These are phyloP conservation scores for Hyaloscypha bicolor DNA, from an alignment of 495 filamentous ascomycete species.

Conservation along the genomic window DNA sequence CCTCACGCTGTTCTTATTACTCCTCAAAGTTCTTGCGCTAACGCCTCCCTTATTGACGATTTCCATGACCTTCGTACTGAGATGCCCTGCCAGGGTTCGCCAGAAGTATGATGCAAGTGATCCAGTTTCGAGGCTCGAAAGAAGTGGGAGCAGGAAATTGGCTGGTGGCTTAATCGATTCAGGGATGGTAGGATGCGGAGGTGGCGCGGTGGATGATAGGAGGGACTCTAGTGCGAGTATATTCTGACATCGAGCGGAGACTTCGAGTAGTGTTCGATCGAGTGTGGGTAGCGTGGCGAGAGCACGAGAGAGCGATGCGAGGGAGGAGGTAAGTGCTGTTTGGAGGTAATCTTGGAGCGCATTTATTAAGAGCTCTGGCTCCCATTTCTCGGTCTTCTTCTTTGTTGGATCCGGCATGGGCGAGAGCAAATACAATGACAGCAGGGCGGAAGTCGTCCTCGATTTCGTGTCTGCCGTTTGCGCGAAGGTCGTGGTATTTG, in stretches of 20 bases:
- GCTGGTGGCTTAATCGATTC: constrained; percentile 31
- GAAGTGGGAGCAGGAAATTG: constrained; percentile 73
- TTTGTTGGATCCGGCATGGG: constrained; percentile 46
- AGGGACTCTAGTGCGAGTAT: constrained; percentile 84
- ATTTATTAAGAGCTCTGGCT: constrained; percentile 71
- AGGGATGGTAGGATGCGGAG: constrained; percentile 63
- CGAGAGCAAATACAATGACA: constrained; percentile 82
- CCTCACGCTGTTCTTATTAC: constrained; percentile 72
- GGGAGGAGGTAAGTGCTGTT: constrained; percentile 69
- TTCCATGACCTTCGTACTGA: constrained; percentile 79
- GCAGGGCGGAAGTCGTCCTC: constrained; percentile 70
- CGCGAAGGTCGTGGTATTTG: constrained; percentile 62
- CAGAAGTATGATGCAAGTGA: constrained; percentile 91
- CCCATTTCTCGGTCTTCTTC: constrained; percentile 52
- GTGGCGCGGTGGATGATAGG: constrained; percentile 66
- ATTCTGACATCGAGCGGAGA: constrained; percentile 85
- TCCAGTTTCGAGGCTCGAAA: constrained; percentile 80
- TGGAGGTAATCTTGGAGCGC: constrained; percentile 82
- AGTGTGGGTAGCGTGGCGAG: constrained; percentile 81
- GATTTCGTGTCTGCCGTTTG: constrained; percentile 79
- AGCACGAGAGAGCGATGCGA: constrained; percentile 69
- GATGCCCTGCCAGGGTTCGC: constrained; percentile 77
- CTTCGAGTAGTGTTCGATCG: constrained; percentile 79
- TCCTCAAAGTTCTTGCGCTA: constrained; percentile 75
- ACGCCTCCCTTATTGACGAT: constrained; percentile 80